Percentiles rank a stretch among this genome's conserved stretches.
Evolutionary conservation across 441 rosid genomes (phyloP).

Genomic region (Pelargonium myrrhifolium): DNA sequence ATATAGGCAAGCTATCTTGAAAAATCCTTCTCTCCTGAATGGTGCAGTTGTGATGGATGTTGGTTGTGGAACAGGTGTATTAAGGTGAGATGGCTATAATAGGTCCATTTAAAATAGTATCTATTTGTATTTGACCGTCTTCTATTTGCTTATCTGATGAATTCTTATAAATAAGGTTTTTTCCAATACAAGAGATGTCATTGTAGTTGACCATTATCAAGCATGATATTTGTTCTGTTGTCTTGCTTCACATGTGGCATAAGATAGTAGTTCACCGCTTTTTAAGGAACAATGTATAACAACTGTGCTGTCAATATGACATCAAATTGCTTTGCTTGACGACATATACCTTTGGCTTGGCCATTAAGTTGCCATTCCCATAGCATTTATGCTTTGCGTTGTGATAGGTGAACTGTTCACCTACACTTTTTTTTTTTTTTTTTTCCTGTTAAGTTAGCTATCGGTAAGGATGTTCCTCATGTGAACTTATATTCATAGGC

Average conservation of each 20-base stretch:
- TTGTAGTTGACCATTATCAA: neutral
- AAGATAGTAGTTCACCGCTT: neutral
- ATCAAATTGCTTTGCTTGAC: neutral
- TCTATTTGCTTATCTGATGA: neutral
- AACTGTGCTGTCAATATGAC: neutral
- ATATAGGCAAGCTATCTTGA: slow-evolving; percentile 68
- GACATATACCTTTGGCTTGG: neutral
- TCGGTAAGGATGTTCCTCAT: neutral
- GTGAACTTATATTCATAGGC: neutral
- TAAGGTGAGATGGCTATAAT: slow-evolving; percentile 43
- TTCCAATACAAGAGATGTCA: neutral
- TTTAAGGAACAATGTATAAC: neutral
- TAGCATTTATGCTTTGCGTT: neutral
- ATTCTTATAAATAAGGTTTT: neutral
- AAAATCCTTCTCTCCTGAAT: slow-evolving; percentile 62
- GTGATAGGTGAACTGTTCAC: neutral
- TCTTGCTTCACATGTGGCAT: neutral
- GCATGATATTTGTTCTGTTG: neutral
- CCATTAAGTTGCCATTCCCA: neutral
- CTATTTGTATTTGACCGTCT: neutral
- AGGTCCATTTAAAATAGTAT: neutral
- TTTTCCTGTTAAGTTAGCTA: neutral
- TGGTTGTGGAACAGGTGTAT: slow-evolving; percentile 92
- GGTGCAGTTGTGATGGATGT: slow-evolving; percentile 91
- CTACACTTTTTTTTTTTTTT: too few species aligned